Evolutionary conservation across 495 filamentous ascomycete genomes (phyloP), one percentile per base, ranked within the genome.

Genomic region (Penicillium turbatum): DNA sequence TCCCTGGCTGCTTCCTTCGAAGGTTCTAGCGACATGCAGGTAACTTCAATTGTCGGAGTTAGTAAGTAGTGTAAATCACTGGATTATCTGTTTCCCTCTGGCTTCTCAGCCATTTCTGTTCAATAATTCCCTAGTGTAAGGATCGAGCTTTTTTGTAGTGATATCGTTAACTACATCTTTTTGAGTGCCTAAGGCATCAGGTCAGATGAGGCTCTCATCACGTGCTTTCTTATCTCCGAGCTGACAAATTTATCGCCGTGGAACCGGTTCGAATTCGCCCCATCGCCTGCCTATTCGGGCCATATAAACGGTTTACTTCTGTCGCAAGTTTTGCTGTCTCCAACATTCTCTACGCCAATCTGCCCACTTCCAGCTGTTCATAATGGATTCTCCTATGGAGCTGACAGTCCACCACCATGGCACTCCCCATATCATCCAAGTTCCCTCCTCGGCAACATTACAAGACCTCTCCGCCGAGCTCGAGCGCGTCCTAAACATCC

Each of bases 391-490:
- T n/a, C 21, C 49, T 42, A 61, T 79, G 47, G 64, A 64, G 55
- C 65, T 88, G 17, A 77, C 69, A 17, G 62, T 89, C 49, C 71
- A 74, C 53, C 79, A 88, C 66, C 83, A 84, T 63, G 79, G 81
- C 65, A 91, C 69, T 44, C 85, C 89, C 5, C 85, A 86, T 6
- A 89, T 84, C 16, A 85, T 91, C 30, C 86, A 65, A 3, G 70
- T 82, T 51, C 82, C 78, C 24, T 78, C 83, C 11, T 86, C 79
- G 69, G 85, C 92, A 57, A 93, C 87, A 53, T 78, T 88, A 38
- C 69, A 78, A 65, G 86, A 89, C 71, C 86, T 93, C 54, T 76
- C 81, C 24, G 50, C 71, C 46, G 60, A 65, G 24, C 78, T 88
- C 56, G 66, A 82, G 44, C 58, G 64, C 21, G 64, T 59, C 26